Evolutionary conservation across 495 filamentous ascomycete species (phyloP).

Genomic region (Penicillium mononematosum): DNA sequence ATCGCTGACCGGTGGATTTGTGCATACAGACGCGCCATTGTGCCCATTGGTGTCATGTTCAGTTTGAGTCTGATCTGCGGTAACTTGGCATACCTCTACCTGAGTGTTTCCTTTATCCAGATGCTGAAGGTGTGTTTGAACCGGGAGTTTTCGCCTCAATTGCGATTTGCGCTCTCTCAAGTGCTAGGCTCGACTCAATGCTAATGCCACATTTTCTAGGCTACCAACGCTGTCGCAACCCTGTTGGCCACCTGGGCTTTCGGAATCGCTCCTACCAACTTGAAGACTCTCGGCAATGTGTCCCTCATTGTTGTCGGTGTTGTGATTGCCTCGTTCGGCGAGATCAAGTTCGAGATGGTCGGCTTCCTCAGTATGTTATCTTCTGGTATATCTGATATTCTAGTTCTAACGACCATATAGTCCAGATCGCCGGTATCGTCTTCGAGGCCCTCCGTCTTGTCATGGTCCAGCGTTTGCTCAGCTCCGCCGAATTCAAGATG

Average conservation of each 20-base stretch:
- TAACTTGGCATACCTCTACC: conserved; percentile 84
- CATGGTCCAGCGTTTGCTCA: conserved; percentile 82
- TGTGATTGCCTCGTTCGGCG: conserved; percentile 78
- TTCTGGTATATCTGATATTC: neutral
- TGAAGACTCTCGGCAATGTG: conserved; percentile 76
- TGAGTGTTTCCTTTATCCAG: conserved; percentile 89
- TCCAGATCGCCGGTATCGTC: conserved; percentile 72
- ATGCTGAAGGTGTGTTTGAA: conserved; percentile 73
- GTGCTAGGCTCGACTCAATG: neutral
- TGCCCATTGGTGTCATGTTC: conserved; percentile 88
- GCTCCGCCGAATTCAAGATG: conserved; percentile 90
- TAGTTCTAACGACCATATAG: neutral
- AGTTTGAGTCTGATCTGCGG: conserved; percentile 87
- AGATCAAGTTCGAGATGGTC: conserved; percentile 80
- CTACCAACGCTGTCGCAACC: conserved; percentile 84
- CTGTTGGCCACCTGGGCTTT: conserved; percentile 77
- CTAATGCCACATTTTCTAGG: conserved; percentile 45
- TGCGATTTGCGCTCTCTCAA: neutral
- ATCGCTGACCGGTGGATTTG: conserved; percentile 6
- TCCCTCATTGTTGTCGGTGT: conserved; percentile 83
- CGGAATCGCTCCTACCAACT: conserved; percentile 64
- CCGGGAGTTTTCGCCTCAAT: neutral
- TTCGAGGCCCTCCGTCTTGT: conserved; percentile 86
- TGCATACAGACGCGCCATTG: conserved; percentile 60
- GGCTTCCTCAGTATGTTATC: conserved; percentile 62